Conservation (phyloP, 2,329 filamentous ascomycete species). For the Pseudocercospora fijiensis region DNA sequence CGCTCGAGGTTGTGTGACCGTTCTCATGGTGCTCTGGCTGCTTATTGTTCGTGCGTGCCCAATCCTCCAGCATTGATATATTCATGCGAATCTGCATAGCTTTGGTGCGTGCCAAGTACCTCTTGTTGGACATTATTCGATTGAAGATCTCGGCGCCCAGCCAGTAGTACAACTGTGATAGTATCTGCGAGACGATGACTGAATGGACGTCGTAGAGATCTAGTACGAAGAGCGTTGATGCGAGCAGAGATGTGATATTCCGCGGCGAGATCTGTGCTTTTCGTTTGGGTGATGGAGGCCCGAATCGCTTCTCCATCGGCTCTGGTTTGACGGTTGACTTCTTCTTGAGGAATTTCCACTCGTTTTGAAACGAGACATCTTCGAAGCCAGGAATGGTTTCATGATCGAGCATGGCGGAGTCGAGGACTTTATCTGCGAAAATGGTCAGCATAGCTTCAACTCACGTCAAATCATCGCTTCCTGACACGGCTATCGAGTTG, state of each 20-base stretch:
- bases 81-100: conserved; percentile 99
- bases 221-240: conserved; percentile 92
- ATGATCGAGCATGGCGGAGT: conserved; percentile 91
- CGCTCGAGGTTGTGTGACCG: conserved; percentile 78
- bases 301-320: conserved; percentile 82
- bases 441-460: neutral
- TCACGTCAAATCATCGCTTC: neutral
- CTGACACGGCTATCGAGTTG: neutral
- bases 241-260: conserved; percentile 92
- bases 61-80: conserved; percentile 90
- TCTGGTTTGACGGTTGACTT: conserved; percentile 88
- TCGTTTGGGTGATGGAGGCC: conserved; percentile 89
- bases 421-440: conserved; percentile 72
- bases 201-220: conserved; percentile 99
- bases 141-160: conserved; percentile 95
- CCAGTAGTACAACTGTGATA: conserved; percentile 95
- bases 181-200: conserved; percentile 86
- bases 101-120: conserved; percentile 92
- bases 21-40: conserved; percentile 94
- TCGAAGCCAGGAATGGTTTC: conserved; percentile 98
- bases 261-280: conserved; percentile 88
- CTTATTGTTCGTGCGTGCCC: conserved; percentile 89
- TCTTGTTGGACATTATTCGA: conserved; percentile 91
- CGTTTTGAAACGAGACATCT: conserved; percentile 94
- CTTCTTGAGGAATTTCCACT: conserved; percentile 95